phyloP scores from a whole-genome alignment of 257 asterid genomes.

The Solanum virginianum region DNA sequence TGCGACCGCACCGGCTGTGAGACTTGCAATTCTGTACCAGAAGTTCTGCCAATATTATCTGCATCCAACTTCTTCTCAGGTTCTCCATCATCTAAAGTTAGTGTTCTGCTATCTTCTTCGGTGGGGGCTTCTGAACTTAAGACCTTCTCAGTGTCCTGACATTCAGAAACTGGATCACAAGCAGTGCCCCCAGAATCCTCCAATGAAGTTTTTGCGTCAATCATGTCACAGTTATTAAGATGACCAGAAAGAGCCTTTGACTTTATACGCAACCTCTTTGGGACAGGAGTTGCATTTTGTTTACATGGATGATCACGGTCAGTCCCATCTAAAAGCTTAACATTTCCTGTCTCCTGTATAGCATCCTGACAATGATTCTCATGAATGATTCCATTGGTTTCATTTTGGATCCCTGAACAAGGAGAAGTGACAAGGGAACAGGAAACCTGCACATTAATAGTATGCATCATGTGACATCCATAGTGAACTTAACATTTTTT shows the following conservation, averaged over 20 bases:
- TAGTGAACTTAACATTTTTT: not conserved
- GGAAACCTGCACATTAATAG: conserved; percentile 55
- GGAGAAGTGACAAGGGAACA: conserved; percentile 71
- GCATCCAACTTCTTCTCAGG: conserved; percentile 18
- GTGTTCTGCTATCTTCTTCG: conserved; percentile 11
- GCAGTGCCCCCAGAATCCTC: conserved; percentile 21
- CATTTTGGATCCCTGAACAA: conserved; percentile 23
- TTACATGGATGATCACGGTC: conserved; percentile 16
- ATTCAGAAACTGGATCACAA: conserved; percentile 11
- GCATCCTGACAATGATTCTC: conserved; percentile 1
- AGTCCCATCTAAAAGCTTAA: conserved; percentile 15
- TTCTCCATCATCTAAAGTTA: conserved; percentile 20
- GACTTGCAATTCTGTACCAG: conserved; percentile 29
- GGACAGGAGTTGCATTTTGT: conserved; percentile 29
- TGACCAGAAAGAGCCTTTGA: conserved; percentile 36
- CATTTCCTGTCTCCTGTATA: conserved; percentile 21
- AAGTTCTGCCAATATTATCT: conserved; percentile 31
- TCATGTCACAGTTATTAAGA: conserved; percentile 21
- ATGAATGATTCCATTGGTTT: conserved; percentile 21
- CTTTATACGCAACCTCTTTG: conserved; percentile 57
- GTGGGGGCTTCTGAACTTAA: conserved; percentile 16
- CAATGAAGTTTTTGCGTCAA: conserved; percentile 13
- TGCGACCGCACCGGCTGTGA: conserved; percentile 38
- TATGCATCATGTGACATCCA: not conserved
- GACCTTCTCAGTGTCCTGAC: conserved; percentile 10